Conservation (phyloP, 805 yeast species). For the Ogataea trehalophila region DNA sequence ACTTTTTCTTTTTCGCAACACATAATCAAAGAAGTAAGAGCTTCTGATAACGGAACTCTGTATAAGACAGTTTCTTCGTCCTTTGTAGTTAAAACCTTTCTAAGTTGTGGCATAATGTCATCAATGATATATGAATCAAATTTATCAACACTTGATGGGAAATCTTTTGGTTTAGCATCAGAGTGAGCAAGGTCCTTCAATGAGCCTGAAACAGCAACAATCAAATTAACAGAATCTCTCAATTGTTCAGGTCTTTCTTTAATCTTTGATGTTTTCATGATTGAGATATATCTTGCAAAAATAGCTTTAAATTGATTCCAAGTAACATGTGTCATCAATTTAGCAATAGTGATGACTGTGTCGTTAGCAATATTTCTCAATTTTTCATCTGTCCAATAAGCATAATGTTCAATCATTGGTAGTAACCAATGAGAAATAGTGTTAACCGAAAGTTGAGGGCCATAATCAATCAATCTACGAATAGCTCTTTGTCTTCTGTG, state of each 20-base stretch:
- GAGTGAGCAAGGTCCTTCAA: slow-evolving; percentile 13
- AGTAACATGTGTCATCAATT: slow-evolving; percentile 50
- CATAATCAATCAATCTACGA: slow-evolving; percentile 47
- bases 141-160: slow-evolving; percentile 31
- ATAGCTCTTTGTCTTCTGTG: slow-evolving; percentile 85
- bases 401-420: slow-evolving; percentile 83
- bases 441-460: slow-evolving; percentile 44
- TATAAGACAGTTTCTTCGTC: slow-evolving; percentile 74
- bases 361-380: slow-evolving; percentile 60
- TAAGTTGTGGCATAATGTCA: slow-evolving; percentile 59
- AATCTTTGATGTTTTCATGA: slow-evolving; percentile 16
- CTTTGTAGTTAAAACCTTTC: slow-evolving; percentile 53
- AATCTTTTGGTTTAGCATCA: slow-evolving; percentile 26
- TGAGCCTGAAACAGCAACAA: slow-evolving; percentile 53
- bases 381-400: slow-evolving; percentile 53
- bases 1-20: slow-evolving; percentile 56
- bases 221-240: slow-evolving; percentile 53
- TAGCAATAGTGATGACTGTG: slow-evolving; percentile 57
- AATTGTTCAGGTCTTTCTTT: slow-evolving; percentile 36
- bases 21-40: slow-evolving; percentile 61
- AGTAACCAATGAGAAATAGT: slow-evolving; percentile 75
- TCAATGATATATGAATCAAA: slow-evolving; percentile 45
- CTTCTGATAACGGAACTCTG: slow-evolving; percentile 79
- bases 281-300: slow-evolving; percentile 56
- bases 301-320: slow-evolving; percentile 82